These are phyloP conservation scores for Acanthochlamys bracteata DNA, from an alignment of 106 monocot species.

Conservation along the genomic window DNA sequence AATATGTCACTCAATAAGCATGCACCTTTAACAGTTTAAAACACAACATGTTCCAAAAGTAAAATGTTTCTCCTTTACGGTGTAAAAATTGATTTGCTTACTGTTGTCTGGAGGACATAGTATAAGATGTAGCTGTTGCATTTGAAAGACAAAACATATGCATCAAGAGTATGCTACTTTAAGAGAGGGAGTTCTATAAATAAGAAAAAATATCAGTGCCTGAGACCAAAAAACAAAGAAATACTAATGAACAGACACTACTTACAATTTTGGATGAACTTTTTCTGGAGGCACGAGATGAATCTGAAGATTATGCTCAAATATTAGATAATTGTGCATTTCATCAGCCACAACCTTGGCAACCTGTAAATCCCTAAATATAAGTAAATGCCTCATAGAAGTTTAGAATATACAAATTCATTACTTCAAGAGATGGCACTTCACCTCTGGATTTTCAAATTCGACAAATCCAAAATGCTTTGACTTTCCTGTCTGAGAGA, in stretches of 20 bases:
- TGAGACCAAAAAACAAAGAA: neutral
- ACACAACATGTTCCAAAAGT: no score
- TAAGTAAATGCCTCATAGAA: neutral
- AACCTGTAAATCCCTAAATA: constrained; percentile 35
- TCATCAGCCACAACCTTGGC: constrained; percentile 96
- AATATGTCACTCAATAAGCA: no score
- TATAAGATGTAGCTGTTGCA: no score
- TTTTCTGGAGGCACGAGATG: constrained; percentile 61
- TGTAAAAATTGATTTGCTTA: no score
- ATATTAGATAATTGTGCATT: constrained; percentile 79
- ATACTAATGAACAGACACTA: neutral
- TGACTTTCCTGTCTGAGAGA: constrained; percentile 69
- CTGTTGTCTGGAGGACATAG: no score
- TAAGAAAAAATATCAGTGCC: neutral
- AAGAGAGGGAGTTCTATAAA: neutral
- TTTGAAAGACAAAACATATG: no score
- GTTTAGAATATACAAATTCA: neutral
- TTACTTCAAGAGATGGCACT: neutral
- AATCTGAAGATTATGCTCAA: constrained; percentile 84
- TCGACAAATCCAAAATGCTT: constrained; percentile 91
- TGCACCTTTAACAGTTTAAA: no score
- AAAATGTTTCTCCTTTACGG: no score
- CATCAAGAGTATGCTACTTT: neutral
- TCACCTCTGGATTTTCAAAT: constrained; percentile 89
- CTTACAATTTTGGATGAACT: constrained; percentile 85